Evolutionary conservation across 2,329 filamentous ascomycete genomes (phyloP).

Genomic region (Whalleya microplaca): DNA sequence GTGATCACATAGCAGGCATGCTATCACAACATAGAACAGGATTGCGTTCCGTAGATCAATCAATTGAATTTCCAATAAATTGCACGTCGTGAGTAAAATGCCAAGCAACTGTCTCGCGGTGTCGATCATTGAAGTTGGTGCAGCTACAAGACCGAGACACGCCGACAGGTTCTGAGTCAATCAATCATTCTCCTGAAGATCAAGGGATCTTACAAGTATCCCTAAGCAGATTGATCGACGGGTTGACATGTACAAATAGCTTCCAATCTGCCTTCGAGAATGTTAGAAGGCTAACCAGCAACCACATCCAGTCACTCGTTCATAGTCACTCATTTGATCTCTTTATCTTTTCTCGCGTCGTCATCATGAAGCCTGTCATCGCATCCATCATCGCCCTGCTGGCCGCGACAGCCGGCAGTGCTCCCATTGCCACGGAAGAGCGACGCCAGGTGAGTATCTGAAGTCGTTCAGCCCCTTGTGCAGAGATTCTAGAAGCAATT

Average conservation of each 20-base stretch:
- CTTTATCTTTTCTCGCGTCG: not conserved
- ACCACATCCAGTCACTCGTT: constrained; percentile 14
- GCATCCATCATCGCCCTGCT: constrained; percentile 21
- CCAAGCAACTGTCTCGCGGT: constrained; percentile 3
- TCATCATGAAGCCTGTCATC: constrained; percentile 11
- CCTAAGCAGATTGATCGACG: not conserved
- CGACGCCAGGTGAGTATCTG: not conserved
- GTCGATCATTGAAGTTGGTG: constrained; percentile 4
- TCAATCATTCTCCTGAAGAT: constrained; percentile 64
- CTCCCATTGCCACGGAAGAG: constrained; percentile 5
- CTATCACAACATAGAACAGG: not conserved
- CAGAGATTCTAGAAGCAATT: too few species aligned
- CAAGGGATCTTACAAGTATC: constrained; percentile 5
- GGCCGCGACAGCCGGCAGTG: constrained; percentile 14
- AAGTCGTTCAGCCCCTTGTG: not conserved
- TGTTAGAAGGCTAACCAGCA: constrained; percentile 1
- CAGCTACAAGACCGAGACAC: constrained; percentile 13
- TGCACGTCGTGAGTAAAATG: constrained; percentile 7
- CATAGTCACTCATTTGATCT: constrained; percentile 18
- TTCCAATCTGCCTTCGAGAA: not conserved
- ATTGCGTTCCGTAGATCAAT: constrained; percentile 4
- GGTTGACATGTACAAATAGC: constrained; percentile 15
- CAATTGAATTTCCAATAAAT: constrained; percentile 9
- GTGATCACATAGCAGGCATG: too few species aligned
- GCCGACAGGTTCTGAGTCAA: constrained; percentile 65